Conservation (phyloP, 2,329 filamentous ascomycete genomes). For the Dothideomycetes sp. region DNA sequence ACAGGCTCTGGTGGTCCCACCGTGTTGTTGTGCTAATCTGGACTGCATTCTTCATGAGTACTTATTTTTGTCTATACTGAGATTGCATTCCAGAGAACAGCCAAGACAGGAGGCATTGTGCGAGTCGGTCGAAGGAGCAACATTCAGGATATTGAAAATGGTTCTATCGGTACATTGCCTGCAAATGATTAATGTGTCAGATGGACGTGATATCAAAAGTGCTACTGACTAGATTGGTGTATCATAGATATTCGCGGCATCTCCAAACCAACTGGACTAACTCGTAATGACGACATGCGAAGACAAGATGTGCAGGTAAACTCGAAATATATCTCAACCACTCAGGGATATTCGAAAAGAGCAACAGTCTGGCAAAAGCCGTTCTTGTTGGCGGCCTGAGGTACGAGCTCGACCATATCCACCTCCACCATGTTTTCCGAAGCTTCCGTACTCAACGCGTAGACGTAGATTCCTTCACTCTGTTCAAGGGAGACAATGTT, state of each 20-base stretch:
- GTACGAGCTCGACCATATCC: conserved; percentile 16
- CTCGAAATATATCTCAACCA: not conserved
- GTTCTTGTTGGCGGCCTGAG: conserved; percentile 14
- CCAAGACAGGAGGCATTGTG: too few species aligned
- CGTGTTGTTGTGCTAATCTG: not conserved
- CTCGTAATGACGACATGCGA: too few species aligned
- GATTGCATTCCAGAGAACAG: not conserved
- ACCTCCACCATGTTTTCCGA: conserved; percentile 15
- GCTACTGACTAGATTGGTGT: too few species aligned
- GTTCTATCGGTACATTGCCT: too few species aligned
- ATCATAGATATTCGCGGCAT: too few species aligned
- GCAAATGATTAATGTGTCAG: too few species aligned
- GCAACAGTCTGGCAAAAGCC: conserved; percentile 16
- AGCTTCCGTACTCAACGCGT: conserved; percentile 13
- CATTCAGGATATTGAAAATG: too few species aligned
- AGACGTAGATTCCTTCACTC: conserved; percentile 12
- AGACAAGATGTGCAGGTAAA: not conserved
- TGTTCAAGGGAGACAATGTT: conserved; percentile 63
- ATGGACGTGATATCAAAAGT: too few species aligned
- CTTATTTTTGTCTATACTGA: not conserved
- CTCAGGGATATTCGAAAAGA: conserved; percentile 21
- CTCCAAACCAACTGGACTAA: too few species aligned
- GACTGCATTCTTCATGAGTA: not conserved
- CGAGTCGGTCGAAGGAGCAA: too few species aligned
- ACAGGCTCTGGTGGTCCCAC: not conserved